phyloP scores from a whole-genome alignment of 2,329 filamentous ascomycete species.

The Botrytis fragariae region DNA sequence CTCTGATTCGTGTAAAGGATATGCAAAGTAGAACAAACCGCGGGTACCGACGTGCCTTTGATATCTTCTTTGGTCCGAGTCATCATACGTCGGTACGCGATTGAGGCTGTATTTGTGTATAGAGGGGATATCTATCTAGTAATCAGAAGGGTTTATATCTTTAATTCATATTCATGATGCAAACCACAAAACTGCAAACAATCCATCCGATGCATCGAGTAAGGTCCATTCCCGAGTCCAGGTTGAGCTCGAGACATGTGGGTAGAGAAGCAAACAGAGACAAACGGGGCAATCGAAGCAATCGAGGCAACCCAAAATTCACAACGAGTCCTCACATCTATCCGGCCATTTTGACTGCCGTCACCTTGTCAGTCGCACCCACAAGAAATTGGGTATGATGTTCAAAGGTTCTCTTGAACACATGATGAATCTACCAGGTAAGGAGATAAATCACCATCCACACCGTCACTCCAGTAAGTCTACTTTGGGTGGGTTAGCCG shows the following conservation, averaged over 20 bases:
- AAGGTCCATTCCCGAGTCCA: background rate
- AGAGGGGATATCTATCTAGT: background rate
- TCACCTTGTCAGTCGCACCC: background rate
- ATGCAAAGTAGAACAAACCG: slow-evolving; percentile 9
- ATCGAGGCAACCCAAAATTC: background rate
- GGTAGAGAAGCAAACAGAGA: background rate
- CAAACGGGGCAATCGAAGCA: background rate
- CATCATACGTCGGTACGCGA: background rate
- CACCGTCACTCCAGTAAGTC: background rate
- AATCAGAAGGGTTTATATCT: background rate
- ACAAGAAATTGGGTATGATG: background rate
- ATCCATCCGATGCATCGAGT: background rate
- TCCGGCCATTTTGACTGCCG: background rate
- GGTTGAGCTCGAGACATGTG: background rate
- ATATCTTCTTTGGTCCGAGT: slow-evolving; percentile 8
- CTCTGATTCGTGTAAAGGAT: slow-evolving; percentile 16
- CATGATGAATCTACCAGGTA: background rate
- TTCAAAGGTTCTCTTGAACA: background rate
- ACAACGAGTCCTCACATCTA: background rate
- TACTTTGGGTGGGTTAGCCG: background rate
- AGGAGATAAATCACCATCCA: background rate
- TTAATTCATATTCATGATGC: background rate
- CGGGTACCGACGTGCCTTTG: slow-evolving; percentile 9
- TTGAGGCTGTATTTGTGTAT: background rate
- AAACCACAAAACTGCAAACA: background rate